Conservation (phyloP, 2,329 filamentous ascomycete species). For the Escovopsis sp. region DNA sequence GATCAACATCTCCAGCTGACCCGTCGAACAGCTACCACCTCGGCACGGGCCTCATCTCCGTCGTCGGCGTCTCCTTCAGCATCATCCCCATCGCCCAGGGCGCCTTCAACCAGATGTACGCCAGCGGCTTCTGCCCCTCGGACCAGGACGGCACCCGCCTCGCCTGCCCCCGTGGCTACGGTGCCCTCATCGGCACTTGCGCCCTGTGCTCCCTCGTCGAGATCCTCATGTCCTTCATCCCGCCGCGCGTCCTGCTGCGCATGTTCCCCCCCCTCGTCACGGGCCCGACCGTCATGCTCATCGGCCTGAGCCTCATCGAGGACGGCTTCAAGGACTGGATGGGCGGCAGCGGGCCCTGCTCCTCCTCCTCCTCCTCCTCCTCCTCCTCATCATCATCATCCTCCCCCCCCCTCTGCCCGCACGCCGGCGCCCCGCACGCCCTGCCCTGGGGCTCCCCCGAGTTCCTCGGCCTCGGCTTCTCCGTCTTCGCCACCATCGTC, state of each 20-base stretch:
- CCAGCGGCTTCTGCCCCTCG: conserved; percentile 50
- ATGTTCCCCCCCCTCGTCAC: conserved; percentile 71
- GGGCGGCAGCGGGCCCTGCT: conserved; percentile 51
- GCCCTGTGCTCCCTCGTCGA: conserved; percentile 54
- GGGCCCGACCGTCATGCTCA: conserved; percentile 54
- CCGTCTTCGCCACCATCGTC: conserved; percentile 66
- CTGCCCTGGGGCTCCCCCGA: conserved; percentile 68
- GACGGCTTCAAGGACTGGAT: conserved; percentile 67
- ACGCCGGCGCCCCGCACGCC: conserved; percentile 52
- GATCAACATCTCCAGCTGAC: not conserved
- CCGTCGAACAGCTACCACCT: conserved; percentile 47
- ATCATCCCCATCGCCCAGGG: conserved; percentile 36
- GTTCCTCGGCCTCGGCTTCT: conserved; percentile 65
- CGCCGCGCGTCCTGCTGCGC: conserved; percentile 50
- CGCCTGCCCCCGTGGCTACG: conserved; percentile 64
- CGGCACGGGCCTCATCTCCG: conserved; percentile 67
- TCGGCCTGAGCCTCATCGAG: conserved; percentile 58
- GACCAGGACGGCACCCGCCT: conserved; percentile 48
- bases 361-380: conserved; percentile 33
- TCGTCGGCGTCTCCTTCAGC: conserved; percentile 44
- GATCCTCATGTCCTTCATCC: conserved; percentile 60
- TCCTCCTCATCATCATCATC: too few species aligned
- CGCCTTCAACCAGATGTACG: conserved; percentile 64
- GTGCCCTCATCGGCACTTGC: conserved; percentile 54
- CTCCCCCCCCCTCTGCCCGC: too few species aligned